Evolutionary conservation across 140 eudicot species (phyloP), one percentile per base, ranked within the genome.

Genomic region (Senecio squalidus): DNA sequence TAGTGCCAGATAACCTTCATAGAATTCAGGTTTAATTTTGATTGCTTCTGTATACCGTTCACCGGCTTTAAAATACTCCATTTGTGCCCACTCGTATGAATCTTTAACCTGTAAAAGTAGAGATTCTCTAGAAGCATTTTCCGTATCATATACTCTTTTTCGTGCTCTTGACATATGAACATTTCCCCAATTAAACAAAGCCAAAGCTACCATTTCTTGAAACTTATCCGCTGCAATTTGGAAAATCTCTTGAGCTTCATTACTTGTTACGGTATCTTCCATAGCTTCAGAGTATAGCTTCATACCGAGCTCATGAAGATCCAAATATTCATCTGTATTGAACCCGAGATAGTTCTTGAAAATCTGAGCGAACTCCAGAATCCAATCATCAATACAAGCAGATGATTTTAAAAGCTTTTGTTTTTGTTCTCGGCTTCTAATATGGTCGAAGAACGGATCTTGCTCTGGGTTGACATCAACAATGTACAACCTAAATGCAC

Each of bases 141-240:
- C 95, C 0, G 62, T 18, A 7, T 75, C 47, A 52, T 67, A 74
- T 29, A 84, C 93, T 67, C 71, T 73, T 68, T 88, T 92, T 28
- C 89, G 68, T 16, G 95, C 95, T 74, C 84, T 67, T 31, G 99
- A 80, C 93, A 88, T 79, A 75, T 92, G 96, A 64, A 92, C 89
- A 74, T 88, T 92, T 7, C 99, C 99, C 76, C 95, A 87, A 55
- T 88, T 92, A 65, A 87, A 92, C 56, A 84, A 58, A 38, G 99
- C 99, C 74, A 92, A 76, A 15, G 99, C 89, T 6, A 81, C 89
- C 94, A 92, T 70, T 60, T 92, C 99, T 56, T 87, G 95, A 67
- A 92, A 92, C 60, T 80, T 87, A 24, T 84, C 80, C 10, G 83
- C 84, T 13, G 99, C 99, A 36, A 48, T 43, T 40, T 69, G 49